These are phyloP conservation scores for Suillus cothurnatus DNA, from an alignment of 768 basidiomycete genomes.

Conservation along the genomic window DNA sequence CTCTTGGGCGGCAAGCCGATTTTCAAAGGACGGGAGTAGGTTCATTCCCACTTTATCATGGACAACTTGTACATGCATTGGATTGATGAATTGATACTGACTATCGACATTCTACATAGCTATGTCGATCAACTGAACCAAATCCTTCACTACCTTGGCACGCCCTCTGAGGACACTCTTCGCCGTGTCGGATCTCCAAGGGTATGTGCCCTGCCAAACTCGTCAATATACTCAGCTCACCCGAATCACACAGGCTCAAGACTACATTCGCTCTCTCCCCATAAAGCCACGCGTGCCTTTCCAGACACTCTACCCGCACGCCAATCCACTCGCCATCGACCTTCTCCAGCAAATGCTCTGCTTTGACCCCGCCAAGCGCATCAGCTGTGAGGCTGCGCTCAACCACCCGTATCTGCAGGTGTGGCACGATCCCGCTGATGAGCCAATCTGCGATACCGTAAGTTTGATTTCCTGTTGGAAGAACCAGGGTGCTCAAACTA, in stretches of 20 bases:
- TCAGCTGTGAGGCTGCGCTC: constrained; percentile 94
- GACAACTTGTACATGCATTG: background rate
- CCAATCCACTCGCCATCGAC: constrained; percentile 93
- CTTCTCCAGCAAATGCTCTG: constrained; percentile 88
- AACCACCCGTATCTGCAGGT: constrained; percentile 94
- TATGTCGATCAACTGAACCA: constrained; percentile 99
- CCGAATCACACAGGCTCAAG: constrained; percentile 68
- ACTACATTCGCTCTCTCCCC: constrained; percentile 96
- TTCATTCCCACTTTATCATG: constrained; percentile 13
- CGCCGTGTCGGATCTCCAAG: constrained; percentile 95
- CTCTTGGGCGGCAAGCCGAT: constrained; percentile 92
- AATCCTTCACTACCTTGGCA: constrained; percentile 97
- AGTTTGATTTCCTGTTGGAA: constrained; percentile 22
- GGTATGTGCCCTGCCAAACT: constrained; percentile 45
- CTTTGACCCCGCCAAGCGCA: constrained; percentile 96
- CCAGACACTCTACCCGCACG: constrained; percentile 88
- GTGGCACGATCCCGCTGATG: constrained; percentile 98
- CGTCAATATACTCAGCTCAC: too few species aligned
- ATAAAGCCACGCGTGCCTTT: constrained; percentile 96
- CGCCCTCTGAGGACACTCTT: constrained; percentile 94
- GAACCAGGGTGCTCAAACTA: background rate
- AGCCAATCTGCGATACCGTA: constrained; percentile 82
- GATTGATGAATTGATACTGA: constrained; percentile 9
- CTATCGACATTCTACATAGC: constrained; percentile 39
- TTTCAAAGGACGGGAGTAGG: constrained; percentile 96